A percentile compares a stretch with the other conserved stretches of the same genome.
Conservation (phyloP, 352 stramenopile genomes). For the Elongisporangium prolatum region DNA sequence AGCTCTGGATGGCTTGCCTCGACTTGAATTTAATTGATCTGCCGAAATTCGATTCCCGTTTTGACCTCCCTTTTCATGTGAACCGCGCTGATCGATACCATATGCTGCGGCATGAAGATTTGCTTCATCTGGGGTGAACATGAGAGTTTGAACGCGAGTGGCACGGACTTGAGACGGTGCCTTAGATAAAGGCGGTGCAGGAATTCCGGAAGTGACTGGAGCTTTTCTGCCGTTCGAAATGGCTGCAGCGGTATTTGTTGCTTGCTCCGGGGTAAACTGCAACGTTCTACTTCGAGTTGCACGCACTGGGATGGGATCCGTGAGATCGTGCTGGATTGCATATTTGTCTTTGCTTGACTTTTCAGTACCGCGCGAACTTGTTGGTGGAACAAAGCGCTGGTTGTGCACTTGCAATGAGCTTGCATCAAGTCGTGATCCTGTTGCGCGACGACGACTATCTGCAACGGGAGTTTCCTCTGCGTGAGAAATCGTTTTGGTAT, state of each 20-base stretch:
- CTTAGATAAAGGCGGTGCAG: neutral
- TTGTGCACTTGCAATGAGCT: constrained; percentile 20
- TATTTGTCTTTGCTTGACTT: neutral
- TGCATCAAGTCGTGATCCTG: constrained; percentile 10
- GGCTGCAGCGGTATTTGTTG: neutral
- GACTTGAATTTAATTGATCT: neutral
- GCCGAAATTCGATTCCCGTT: neutral
- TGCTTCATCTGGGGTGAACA: neutral
- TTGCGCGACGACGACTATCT: neutral
- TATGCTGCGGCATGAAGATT: neutral
- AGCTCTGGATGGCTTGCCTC: neutral
- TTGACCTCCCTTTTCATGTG: neutral
- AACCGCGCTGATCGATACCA: neutral
- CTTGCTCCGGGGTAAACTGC: neutral
- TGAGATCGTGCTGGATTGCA: neutral
- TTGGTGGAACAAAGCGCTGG: neutral
- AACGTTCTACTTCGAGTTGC: neutral
- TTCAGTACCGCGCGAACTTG: neutral
- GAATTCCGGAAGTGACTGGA: too few relatives aligned
- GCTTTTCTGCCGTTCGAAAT: neutral
- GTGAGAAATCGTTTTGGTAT: neutral
- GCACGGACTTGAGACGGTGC: neutral
- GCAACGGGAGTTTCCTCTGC: neutral
- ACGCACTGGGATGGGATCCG: neutral
- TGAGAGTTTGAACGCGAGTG: neutral